Evolutionary conservation across 176 grass and related monocot genomes (phyloP), one percentile per base, ranked within the genome.

Genomic region (Musa acuminata): DNA sequence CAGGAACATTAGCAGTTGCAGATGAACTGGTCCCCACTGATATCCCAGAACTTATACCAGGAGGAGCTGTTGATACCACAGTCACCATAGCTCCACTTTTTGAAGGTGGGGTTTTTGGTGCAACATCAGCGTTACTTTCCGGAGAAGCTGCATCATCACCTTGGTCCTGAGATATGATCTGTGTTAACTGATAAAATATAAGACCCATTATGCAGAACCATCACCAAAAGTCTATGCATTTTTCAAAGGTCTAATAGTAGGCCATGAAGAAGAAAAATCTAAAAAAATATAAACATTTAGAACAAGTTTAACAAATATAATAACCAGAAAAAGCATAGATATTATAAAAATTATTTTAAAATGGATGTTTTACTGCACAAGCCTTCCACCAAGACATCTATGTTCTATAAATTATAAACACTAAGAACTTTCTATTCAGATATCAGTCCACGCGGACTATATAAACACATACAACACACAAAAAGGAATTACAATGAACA

Each of bases 121-220:
- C 22, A 11, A 70, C 76, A 67, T 91, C 86, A 82, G 81, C 29
- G 76, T 80, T 98, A 87, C 73, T 85, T 83, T 94, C 96, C 80
- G 80, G 84, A 21, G 86, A 67, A 83, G 83, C n/a, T 64, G 55
- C 67, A 80, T 91, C 91, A 76, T 95, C 96, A 69, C 55, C 60
- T 82, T 80, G 82, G 52, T 99, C 96, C 81, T 89, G 85, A 79
- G 77, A 82, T 72, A 81, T 80, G 17, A 71, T 66, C 83, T 85
- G 84, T 76, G 60, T 52, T 16, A 49, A 75, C 75, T 43, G 55
- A 58, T 64, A 86, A 86, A 74, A 85, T 26, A 20, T 49, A 74
- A 62, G 24, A 58, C 9, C 69, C 67, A 81, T 58, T 27, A 23
- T 69, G 49, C 13, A 75, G 10, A 78, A 84, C 57, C 53, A 67